Evolutionary conservation across 331 rosid genomes (phyloP).

Genomic region (Acacia concinna): DNA sequence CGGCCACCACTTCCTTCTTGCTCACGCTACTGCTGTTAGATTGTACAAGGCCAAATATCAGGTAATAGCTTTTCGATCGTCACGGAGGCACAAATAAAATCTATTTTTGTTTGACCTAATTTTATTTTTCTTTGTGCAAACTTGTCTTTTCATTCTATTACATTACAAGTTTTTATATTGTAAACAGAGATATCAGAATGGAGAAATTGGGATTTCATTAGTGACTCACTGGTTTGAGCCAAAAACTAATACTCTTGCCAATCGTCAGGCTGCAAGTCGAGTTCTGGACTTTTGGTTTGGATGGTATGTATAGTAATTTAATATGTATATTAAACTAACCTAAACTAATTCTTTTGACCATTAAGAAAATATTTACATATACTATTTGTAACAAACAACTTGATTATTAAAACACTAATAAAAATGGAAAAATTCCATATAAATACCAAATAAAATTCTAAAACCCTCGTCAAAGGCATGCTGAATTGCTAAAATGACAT

Average conservation of each 20-base stretch:
- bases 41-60: constrained; percentile 48
- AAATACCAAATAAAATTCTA: no score
- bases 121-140: no score
- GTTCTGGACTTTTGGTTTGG: constrained; percentile 55
- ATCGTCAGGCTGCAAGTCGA: constrained; percentile 45
- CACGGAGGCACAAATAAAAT: not conserved
- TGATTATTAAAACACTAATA: not conserved
- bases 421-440: no score
- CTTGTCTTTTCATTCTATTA: no score
- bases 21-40: constrained; percentile 48
- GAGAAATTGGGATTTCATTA: constrained; percentile 51
- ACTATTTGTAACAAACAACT: not conserved
- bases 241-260: constrained; percentile 9
- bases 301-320: constrained; percentile 42
- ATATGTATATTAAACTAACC: no score
- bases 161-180: not conserved
- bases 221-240: constrained; percentile 47
- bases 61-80: constrained; percentile 21
- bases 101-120: no score
- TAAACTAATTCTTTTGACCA: not conserved
- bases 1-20: constrained; percentile 51
- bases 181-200: constrained; percentile 49
- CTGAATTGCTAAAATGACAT: no score
- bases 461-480: no score
- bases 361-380: not conserved